A percentile compares a stretch with the other conserved stretches of the same genome.
Evolutionary conservation across 106 monocot genomes (phyloP).

Genomic region (Amphibolis antarctica): DNA sequence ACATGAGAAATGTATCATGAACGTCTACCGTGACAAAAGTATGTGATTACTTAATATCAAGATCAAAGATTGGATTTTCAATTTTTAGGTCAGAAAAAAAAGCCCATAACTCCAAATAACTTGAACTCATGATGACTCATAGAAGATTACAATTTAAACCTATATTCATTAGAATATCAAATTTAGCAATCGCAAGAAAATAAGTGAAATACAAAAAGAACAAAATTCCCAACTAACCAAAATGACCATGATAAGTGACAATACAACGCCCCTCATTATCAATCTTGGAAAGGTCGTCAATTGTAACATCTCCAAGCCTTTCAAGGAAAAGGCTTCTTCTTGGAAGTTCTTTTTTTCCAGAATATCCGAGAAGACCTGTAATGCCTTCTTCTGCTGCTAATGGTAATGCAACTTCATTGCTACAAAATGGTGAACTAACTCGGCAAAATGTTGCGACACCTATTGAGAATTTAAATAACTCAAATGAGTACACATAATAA

Average conservation of each 20-base stretch:
- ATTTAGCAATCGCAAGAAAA: neutral
- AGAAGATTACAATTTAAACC: too few relatives aligned
- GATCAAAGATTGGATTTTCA: too few relatives aligned
- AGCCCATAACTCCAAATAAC: too few relatives aligned
- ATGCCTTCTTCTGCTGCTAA: constrained; percentile 89
- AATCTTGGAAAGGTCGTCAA: constrained; percentile 54
- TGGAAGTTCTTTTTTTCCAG: constrained; percentile 22
- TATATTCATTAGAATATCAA: neutral
- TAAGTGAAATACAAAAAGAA: neutral
- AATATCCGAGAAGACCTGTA: constrained; percentile 50
- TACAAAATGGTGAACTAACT: constrained; percentile 70
- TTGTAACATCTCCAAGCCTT: constrained; percentile 47
- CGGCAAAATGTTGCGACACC: constrained; percentile 95
- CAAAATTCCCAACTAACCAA: constrained; percentile 40
- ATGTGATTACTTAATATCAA: too few relatives aligned
- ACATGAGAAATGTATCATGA: too few relatives aligned
- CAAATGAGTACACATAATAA: neutral
- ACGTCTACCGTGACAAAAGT: too few relatives aligned
- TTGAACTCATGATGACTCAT: too few relatives aligned
- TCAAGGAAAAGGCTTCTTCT: constrained; percentile 27
- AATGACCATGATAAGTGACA: constrained; percentile 96
- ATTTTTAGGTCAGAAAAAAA: too few relatives aligned
- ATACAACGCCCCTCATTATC: constrained; percentile 86
- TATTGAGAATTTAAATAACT: constrained; percentile 8
- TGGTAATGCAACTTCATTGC: constrained; percentile 70